Base-by-base conservation (phyloP, 768 basidiomycete species). In the Rhodosporidiobolus sp. region DNA sequence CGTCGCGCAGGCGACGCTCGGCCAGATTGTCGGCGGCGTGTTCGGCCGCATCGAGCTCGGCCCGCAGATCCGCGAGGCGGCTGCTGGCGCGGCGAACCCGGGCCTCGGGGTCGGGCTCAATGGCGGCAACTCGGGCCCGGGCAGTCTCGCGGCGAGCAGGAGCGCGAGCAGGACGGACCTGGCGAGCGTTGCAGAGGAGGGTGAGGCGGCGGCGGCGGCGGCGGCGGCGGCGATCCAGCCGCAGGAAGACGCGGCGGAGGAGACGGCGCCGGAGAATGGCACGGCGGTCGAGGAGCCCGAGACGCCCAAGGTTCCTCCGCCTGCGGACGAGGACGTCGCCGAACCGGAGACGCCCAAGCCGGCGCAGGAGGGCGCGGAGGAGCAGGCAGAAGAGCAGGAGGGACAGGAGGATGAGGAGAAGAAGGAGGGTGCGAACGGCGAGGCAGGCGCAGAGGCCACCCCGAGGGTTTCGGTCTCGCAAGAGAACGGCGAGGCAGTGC, bases 11-110 rank as follows among this genome's bases (percentile, higher is more conserved):
- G 96, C 95, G 28, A 93, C 94, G 26, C 86, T 99, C 26, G 94
- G 93, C 0, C 96, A 99, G 81, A 98, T 99, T 89, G 94, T 98
- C 5, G 90, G 96, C 77, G 94, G 97, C 78, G 88, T 98, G 67
- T 98, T 99, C 80, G 86, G 89, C 22, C 87, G 96, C 30, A 80
- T 84, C 49, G 45, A 48, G 26, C 28, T 73, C 5, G 69, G 46
- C 14, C 17, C 10, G 43, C 53, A n/a, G 26, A 30, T 55, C 75
- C 78, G 54, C 53, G 53, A 48, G 35, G 67, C 49, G 28, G 60
- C 73, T 24, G 35, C 26, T 14, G 38, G 38, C 30, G 34, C 53
- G 43, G 55, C 35, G 20, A 3, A 7, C 4, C 26, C 38, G 5
- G 57, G 38, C 35, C 35, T 38, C 5, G 57, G 57, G 1, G 22